These are phyloP conservation scores for Lasiodiplodia sp. DNA, from an alignment of 2,329 filamentous ascomycete genomes.

Conservation along the genomic window DNA sequence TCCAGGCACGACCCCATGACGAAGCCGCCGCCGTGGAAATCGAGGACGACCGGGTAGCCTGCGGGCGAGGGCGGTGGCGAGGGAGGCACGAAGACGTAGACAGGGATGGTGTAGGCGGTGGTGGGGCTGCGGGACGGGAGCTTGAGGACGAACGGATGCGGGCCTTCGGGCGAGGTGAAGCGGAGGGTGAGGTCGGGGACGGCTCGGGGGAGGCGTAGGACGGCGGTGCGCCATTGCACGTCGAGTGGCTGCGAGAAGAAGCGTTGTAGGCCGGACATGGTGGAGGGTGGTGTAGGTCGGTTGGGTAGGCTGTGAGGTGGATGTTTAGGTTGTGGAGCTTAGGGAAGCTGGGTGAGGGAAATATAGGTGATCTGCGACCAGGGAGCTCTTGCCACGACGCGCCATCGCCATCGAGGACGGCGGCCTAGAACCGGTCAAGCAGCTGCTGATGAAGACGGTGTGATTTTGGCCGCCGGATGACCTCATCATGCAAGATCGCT, in stretches of 20 bases:
- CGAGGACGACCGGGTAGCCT: slow-evolving; percentile 49
- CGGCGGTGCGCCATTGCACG: slow-evolving; percentile 47
- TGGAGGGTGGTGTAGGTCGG: not conserved
- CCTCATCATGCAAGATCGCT: slow-evolving; percentile 4
- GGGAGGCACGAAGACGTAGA: slow-evolving; percentile 53
- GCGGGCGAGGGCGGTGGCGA: slow-evolving; percentile 33
- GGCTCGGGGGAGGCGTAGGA: slow-evolving; percentile 47
- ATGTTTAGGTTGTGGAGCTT: not conserved
- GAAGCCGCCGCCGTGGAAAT: slow-evolving; percentile 55
- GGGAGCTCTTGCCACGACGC: slow-evolving; percentile 9
- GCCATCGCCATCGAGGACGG: not conserved
- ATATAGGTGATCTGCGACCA: not conserved
- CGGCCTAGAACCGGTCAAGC: not conserved
- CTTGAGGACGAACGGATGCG: slow-evolving; percentile 51
- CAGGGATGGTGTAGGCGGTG: slow-evolving; percentile 46
- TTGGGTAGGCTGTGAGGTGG: not conserved
- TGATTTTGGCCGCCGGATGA: not conserved
- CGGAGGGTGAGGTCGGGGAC: slow-evolving; percentile 47
- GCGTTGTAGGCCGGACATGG: slow-evolving; percentile 28
- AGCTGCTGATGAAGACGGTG: slow-evolving; percentile 7
- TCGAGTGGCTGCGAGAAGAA: slow-evolving; percentile 47
- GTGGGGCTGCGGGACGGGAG: slow-evolving; percentile 44
- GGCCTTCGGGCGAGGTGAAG: slow-evolving; percentile 49
- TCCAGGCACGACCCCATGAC: slow-evolving; percentile 53
- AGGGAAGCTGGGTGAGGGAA: not conserved